phyloP scores from a whole-genome alignment of 202 grass and related monocot genomes.

The Digitaria exilis region DNA sequence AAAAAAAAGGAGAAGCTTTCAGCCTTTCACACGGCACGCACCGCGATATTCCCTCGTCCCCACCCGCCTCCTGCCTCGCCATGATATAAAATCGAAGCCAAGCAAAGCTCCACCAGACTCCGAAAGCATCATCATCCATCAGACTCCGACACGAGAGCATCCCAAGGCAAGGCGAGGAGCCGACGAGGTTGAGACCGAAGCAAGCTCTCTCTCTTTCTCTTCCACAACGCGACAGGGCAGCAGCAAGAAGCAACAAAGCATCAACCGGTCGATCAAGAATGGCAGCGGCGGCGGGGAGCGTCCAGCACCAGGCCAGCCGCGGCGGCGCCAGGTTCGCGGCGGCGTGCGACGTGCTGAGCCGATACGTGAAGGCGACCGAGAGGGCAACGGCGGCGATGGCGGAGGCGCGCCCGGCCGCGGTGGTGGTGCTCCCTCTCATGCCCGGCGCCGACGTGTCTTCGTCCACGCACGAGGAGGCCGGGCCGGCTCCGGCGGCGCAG shows the following conservation, averaged over 20 bases:
- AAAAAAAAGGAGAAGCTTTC: too few species aligned
- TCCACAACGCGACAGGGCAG: neutral
- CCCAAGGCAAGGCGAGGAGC: neutral
- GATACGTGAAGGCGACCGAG: slow-evolving; percentile 50
- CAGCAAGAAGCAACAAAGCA: too few species aligned
- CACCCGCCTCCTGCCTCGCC: neutral
- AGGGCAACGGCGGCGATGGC: neutral
- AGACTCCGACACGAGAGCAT: too few species aligned
- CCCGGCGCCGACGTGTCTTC: slow-evolving; percentile 28
- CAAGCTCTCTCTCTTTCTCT: neutral
- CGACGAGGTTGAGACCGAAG: neutral
- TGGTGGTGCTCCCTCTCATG: slow-evolving; percentile 36
- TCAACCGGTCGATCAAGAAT: too few species aligned
- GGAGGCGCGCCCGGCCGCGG: neutral
- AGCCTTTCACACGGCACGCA: neutral
- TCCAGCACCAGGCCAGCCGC: slow-evolving; percentile 15
- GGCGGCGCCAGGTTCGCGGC: slow-evolving; percentile 35
- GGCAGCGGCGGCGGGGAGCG: neutral
- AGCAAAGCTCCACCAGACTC: neutral
- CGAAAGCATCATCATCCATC: neutral
- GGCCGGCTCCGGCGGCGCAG: slow-evolving; percentile 6
- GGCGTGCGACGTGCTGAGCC: slow-evolving; percentile 59
- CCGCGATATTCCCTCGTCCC: neutral
- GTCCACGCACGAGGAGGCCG: neutral
- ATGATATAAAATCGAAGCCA: slow-evolving; percentile 21